Evolutionary conservation across 371 early-diverging fungal species (phyloP).

Genomic region (Capillidium rhysosporum): DNA sequence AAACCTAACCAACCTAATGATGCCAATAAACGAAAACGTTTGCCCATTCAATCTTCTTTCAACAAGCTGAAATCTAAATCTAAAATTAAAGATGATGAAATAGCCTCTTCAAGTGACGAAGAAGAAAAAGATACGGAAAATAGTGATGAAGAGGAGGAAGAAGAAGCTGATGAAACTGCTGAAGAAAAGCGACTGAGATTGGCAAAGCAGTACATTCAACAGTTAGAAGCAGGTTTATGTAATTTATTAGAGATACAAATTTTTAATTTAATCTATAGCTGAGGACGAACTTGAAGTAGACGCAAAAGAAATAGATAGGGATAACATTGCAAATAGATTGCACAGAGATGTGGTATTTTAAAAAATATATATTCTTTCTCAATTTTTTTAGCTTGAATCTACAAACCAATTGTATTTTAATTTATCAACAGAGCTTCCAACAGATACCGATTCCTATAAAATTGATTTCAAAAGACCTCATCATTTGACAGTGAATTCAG

Average conservation of each 20-base stretch:
- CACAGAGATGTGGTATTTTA: slow-evolving; percentile 48
- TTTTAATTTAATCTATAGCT: slow-evolving; percentile 8
- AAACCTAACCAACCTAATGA: too few relatives aligned
- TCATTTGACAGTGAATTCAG: slow-evolving; percentile 52
- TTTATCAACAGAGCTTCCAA: slow-evolving; percentile 22
- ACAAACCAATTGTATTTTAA: slow-evolving; percentile 26
- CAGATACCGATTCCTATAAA: not conserved
- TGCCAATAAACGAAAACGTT: too few relatives aligned
- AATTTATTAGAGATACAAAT: not conserved
- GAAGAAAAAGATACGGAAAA: slow-evolving; percentile 11
- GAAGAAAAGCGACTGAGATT: slow-evolving; percentile 81
- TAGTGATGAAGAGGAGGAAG: slow-evolving; percentile 19
- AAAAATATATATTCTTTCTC: not conserved
- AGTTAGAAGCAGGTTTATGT: slow-evolving; percentile 23
- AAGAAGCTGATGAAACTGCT: slow-evolving; percentile 55
- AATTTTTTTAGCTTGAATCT: slow-evolving; percentile 21
- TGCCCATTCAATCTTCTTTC: too few relatives aligned
- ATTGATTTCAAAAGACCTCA: slow-evolving; percentile 25
- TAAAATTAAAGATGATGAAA: too few relatives aligned
- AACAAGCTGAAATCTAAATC: too few relatives aligned
- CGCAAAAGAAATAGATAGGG: slow-evolving; percentile 81
- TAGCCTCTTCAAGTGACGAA: not conserved
- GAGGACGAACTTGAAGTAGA: slow-evolving; percentile 55
- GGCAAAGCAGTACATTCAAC: slow-evolving; percentile 74
- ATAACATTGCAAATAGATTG: slow-evolving; percentile 75